These are phyloP conservation scores for Rhodotorula sphaerocarpa DNA, from an alignment of 768 basidiomycete genomes.

Conservation along the genomic window DNA sequence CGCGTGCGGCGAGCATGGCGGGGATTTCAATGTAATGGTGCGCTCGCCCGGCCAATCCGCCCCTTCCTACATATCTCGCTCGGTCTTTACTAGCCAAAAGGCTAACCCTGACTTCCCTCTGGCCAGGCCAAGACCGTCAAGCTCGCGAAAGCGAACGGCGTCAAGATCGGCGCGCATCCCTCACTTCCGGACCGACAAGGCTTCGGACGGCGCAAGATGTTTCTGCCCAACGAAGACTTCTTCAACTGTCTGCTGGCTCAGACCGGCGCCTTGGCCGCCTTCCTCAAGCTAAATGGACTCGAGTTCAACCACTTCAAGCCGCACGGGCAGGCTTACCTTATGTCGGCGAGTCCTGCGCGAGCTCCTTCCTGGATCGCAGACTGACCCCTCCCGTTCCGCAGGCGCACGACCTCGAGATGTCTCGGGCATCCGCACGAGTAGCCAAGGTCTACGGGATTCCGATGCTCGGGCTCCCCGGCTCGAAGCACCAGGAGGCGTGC, in stretches of 20 bases:
- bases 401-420: conserved; percentile 52
- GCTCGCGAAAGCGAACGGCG: conserved; percentile 54
- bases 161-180: conserved; percentile 61
- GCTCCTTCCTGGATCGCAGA: neutral
- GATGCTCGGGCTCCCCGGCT: conserved; percentile 59
- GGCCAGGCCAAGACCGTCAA: conserved; percentile 50
- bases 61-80: too few species aligned
- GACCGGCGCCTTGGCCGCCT: conserved; percentile 58
- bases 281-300: conserved; percentile 53
- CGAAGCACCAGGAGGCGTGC: conserved; percentile 55
- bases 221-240: conserved; percentile 50
- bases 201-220: conserved; percentile 15
- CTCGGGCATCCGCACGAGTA: conserved; percentile 53
- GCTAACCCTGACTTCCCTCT: too few species aligned
- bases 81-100: too few species aligned
- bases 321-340: conserved; percentile 58
- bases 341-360: conserved; percentile 40
- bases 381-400: neutral
- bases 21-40: conserved; percentile 58
- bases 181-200: conserved; percentile 47
- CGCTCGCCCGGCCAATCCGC: too few species aligned
- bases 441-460: conserved; percentile 54
- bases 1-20: conserved; percentile 62
- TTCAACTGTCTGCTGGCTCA: conserved; percentile 57
- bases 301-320: conserved; percentile 53